Evolutionary conservation across 2,329 filamentous ascomycete species (phyloP).

Genomic region (Mariannaea elegans): DNA sequence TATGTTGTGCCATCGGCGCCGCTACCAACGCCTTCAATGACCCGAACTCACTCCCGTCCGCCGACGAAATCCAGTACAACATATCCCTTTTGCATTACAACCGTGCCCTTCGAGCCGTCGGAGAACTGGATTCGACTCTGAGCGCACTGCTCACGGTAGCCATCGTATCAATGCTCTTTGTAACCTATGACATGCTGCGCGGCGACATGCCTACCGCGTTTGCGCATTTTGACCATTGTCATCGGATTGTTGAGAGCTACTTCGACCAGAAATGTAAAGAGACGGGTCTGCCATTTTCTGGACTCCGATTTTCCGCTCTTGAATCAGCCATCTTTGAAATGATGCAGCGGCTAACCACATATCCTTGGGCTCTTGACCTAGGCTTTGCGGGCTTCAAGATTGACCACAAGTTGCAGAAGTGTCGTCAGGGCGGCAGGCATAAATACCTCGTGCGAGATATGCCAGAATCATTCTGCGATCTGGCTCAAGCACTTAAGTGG

Average conservation of each 20-base stretch:
- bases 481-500: slow-evolving; percentile 28
- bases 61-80: slow-evolving; percentile 21
- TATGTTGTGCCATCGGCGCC: slow-evolving; percentile 33
- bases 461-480: slow-evolving; percentile 28
- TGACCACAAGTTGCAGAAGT: slow-evolving; percentile 6
- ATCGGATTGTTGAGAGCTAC: slow-evolving; percentile 32
- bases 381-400: slow-evolving; percentile 14
- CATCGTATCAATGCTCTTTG: slow-evolving; percentile 33
- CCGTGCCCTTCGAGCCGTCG: slow-evolving; percentile 27
- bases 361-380: slow-evolving; percentile 30
- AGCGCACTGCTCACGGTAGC: slow-evolving; percentile 25
- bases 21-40: slow-evolving; percentile 26
- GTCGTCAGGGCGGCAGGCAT: slow-evolving; percentile 13
- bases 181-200: slow-evolving; percentile 33
- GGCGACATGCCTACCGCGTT: slow-evolving; percentile 29
- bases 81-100: slow-evolving; percentile 31
- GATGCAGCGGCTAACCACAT: slow-evolving; percentile 33
- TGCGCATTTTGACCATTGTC: slow-evolving; percentile 29
- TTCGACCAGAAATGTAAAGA: slow-evolving; percentile 26
- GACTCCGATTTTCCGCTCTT: slow-evolving; percentile 21
- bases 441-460: slow-evolving; percentile 24
- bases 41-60: slow-evolving; percentile 6
- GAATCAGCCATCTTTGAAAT: slow-evolving; percentile 32
- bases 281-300: slow-evolving; percentile 18
- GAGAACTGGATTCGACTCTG: background rate